Evolutionary conservation across 2,329 filamentous ascomycete species (phyloP).

Genomic region (Polytolypa hystricis): DNA sequence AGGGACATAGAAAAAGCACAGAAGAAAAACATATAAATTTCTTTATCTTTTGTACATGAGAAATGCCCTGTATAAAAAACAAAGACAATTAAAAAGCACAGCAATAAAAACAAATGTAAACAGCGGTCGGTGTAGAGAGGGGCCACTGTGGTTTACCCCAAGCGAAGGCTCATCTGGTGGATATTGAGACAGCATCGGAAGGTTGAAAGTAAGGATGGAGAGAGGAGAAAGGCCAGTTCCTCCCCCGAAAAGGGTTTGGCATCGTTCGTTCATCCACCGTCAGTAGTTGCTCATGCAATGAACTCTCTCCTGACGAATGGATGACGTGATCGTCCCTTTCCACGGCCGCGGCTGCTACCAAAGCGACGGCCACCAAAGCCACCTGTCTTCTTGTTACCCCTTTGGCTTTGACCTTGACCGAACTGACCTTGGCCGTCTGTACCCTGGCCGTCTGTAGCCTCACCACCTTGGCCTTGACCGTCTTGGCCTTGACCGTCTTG

Average conservation of each 20-base stretch:
- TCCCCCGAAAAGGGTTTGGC: background rate
- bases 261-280: background rate
- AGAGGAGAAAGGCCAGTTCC: background rate
- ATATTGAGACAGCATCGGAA: background rate
- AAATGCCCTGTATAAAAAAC: background rate
- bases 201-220: background rate
- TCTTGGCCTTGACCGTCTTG: slow-evolving; percentile 1
- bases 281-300: slow-evolving; percentile 1
- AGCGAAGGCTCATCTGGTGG: background rate
- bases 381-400: background rate
- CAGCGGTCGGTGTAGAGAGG: too few species aligned
- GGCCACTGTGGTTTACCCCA: too few species aligned
- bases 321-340: background rate
- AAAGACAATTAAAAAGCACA: background rate
- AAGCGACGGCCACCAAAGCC: background rate
- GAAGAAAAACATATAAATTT: background rate
- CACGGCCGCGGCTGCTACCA: background rate
- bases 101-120: background rate
- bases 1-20: background rate
- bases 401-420: background rate
- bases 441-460: too few species aligned
- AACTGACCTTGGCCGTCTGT: too few species aligned
- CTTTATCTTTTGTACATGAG: background rate
- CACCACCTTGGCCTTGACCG: background rate
- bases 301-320: slow-evolving; percentile 3